phyloP scores from a whole-genome alignment of 2,329 filamentous ascomycete species.

The Trichophyton benhamiae region DNA sequence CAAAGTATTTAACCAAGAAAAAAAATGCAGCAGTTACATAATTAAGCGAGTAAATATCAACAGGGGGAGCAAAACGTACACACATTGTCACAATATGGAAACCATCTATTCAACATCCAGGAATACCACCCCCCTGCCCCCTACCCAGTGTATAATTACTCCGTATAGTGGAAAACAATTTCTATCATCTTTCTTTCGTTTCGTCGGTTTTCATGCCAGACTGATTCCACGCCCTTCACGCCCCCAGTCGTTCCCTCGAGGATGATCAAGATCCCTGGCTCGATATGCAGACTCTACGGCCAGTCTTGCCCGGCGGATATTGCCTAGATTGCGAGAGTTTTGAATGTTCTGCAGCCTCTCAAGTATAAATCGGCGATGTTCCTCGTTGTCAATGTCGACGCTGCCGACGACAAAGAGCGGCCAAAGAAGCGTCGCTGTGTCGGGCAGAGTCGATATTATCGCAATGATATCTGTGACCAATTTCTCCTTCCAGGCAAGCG shows the following conservation, averaged over 20 bases:
- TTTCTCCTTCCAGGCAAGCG: constrained; percentile 9
- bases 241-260: constrained; percentile 11
- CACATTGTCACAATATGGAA: not conserved
- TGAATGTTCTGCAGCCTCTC: constrained; percentile 18
- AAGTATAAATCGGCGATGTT: constrained; percentile 21
- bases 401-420: constrained; percentile 20
- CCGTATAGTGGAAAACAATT: not conserved
- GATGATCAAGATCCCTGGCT: constrained; percentile 11
- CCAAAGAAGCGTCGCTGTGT: constrained; percentile 17
- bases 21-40: not conserved
- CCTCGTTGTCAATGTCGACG: constrained; percentile 16
- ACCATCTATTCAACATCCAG: not conserved
- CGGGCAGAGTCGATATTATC: constrained; percentile 15
- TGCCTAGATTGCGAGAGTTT: constrained; percentile 19
- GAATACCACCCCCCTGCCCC: not conserved
- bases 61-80: not conserved
- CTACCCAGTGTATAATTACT: not conserved
- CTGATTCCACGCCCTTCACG: constrained; percentile 9
- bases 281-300: constrained; percentile 18
- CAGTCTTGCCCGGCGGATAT: constrained; percentile 17
- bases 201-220: constrained; percentile 8
- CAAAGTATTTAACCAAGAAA: not conserved
- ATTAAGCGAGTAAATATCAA: constrained; percentile 1
- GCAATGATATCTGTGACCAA: constrained; percentile 15
- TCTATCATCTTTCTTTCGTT: not conserved